These are phyloP conservation scores for Cryptococcus maquisensis DNA, from an alignment of 1,284 basidiomycete genomes.

Conservation along the genomic window DNA sequence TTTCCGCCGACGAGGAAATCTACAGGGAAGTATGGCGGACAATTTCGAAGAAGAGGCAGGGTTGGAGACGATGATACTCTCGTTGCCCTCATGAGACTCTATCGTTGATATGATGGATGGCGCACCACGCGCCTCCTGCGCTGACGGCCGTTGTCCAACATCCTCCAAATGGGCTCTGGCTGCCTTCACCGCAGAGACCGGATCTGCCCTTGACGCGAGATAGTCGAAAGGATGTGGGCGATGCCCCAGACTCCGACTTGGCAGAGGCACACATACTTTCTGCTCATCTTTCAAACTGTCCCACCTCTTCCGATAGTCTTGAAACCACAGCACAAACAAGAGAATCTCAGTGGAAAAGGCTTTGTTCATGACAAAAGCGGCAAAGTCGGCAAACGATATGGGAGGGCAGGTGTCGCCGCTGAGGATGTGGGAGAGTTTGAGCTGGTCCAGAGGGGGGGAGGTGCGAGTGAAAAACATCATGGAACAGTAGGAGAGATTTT, in stretches of 20 bases:
- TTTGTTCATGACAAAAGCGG: constrained; percentile 32
- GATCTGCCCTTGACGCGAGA: constrained; percentile 4
- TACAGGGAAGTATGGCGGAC: not conserved
- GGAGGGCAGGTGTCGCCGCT: constrained; percentile 38
- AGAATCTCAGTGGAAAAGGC: constrained; percentile 38
- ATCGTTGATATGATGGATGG: too few species aligned
- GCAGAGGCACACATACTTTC: constrained; percentile 22
- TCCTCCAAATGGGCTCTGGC: too few species aligned
- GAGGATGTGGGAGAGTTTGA: constrained; percentile 32
- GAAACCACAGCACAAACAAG: constrained; percentile 37
- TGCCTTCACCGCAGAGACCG: too few species aligned
- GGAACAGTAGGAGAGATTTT: constrained; percentile 28
- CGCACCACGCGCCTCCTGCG: too few species aligned
- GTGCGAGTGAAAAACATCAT: constrained; percentile 69
- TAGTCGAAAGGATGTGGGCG: constrained; percentile 28
- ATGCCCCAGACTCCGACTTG: constrained; percentile 27
- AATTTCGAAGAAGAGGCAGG: not conserved
- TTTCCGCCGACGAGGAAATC: not conserved
- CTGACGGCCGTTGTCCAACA: too few species aligned
- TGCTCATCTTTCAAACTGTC: constrained; percentile 10
- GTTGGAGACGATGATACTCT: not conserved
- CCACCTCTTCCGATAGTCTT: constrained; percentile 26
- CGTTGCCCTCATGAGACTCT: not conserved
- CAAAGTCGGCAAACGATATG: constrained; percentile 37
- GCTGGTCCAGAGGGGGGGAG: constrained; percentile 58